These are phyloP conservation scores for Neopestalotiopsis rosae DNA, from an alignment of 2,329 filamentous ascomycete species.

Conservation along the genomic window DNA sequence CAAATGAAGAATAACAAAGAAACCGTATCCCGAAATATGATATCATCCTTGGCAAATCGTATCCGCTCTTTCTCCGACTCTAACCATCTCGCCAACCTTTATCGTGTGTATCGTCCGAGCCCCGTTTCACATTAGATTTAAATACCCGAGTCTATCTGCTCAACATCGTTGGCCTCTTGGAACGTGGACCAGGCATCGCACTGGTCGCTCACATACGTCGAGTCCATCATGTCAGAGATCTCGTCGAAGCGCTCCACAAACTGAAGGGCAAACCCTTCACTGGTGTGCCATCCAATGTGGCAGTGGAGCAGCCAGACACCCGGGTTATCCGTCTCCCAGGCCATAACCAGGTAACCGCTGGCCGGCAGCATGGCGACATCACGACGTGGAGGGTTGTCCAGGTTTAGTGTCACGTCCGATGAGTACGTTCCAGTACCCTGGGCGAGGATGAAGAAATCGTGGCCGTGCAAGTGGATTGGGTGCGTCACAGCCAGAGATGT, in stretches of 20 bases:
- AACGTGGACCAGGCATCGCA: constrained; percentile 38
- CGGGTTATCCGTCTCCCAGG: constrained; percentile 58
- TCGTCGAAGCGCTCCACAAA: constrained; percentile 47
- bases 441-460: constrained; percentile 48
- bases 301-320: constrained; percentile 50
- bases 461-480: constrained; percentile 39
- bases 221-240: constrained; percentile 30
- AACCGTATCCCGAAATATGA: background rate
- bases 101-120: background rate
- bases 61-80: background rate
- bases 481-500: constrained; percentile 23
- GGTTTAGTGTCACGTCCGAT: constrained; percentile 37
- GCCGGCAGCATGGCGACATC: constrained; percentile 54
- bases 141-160: constrained; percentile 40
- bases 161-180: constrained; percentile 23
- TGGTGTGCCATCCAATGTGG: constrained; percentile 54
- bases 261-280: constrained; percentile 57
- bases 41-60: background rate
- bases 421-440: constrained; percentile 35
- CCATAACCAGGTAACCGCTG: constrained; percentile 53
- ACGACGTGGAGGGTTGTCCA: constrained; percentile 51
- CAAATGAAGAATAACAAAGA: background rate
- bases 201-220: constrained; percentile 21
- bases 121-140: constrained; percentile 21
- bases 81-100: background rate